phyloP scores from a whole-genome alignment of 176 grass and related monocot species.

The Eragrostis nindensis region DNA sequence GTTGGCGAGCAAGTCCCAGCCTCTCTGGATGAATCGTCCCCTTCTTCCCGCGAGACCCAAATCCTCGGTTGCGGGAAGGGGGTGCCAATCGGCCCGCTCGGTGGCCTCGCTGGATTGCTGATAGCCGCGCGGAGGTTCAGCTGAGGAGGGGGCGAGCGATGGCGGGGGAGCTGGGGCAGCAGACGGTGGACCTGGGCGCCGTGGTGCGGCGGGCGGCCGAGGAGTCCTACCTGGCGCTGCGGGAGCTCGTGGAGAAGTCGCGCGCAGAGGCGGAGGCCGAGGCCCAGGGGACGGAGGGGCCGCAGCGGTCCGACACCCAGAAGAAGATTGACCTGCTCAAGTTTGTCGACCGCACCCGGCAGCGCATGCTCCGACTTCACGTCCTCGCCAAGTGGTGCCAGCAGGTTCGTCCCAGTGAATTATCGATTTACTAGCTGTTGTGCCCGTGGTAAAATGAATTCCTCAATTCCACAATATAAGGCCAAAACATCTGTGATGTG shows the following conservation, averaged over 20 bases:
- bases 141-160: constrained; percentile 21
- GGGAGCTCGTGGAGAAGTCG: constrained; percentile 87
- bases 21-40: neutral
- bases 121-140: neutral
- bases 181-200: constrained; percentile 88
- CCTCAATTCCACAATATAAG: neutral
- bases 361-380: constrained; percentile 97
- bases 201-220: constrained; percentile 81
- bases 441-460: neutral
- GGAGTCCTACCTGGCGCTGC: constrained; percentile 91
- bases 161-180: constrained; percentile 81
- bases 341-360: constrained; percentile 83
- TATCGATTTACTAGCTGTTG: neutral
- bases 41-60: neutral
- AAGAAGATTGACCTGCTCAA: constrained; percentile 99
- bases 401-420: constrained; percentile 57
- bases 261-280: constrained; percentile 62
- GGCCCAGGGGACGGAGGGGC: constrained; percentile 17
- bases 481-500: too few relatives aligned
- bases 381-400: constrained; percentile 99
- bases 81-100: neutral
- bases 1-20: neutral
- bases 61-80: neutral
- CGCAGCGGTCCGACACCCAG: constrained; percentile 81
- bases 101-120: neutral